Evolutionary conservation across 805 yeast genomes (phyloP).

Genomic region (Candida dajiaensis): DNA sequence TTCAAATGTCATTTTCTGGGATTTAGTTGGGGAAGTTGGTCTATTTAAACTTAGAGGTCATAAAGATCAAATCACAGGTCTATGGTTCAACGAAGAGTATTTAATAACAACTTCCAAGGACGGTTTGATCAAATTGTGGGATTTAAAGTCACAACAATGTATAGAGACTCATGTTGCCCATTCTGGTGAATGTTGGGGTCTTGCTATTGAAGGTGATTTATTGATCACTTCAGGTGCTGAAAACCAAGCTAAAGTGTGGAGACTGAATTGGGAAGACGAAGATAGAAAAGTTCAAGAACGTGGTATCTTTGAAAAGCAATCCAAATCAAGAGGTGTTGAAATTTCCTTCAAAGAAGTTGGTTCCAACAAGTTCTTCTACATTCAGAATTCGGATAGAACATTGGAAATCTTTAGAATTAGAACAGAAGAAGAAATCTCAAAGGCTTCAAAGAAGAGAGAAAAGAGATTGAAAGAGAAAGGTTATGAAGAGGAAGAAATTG

Average conservation of each 20-base stretch:
- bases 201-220: constrained; percentile 41
- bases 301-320: constrained; percentile 70
- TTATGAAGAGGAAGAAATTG: constrained; percentile 51
- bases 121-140: constrained; percentile 92
- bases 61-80: constrained; percentile 80
- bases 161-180: constrained; percentile 94
- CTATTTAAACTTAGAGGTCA: constrained; percentile 83
- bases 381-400: constrained; percentile 77
- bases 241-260: constrained; percentile 82
- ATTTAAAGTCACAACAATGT: constrained; percentile 80
- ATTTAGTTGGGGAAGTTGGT: constrained; percentile 88
- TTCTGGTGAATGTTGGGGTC: constrained; percentile 88
- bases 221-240: constrained; percentile 74
- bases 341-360: constrained; percentile 43
- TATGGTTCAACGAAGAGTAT: constrained; percentile 53
- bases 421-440: constrained; percentile 66
- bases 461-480: constrained; percentile 76
- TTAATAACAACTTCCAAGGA: constrained; percentile 78
- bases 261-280: constrained; percentile 31
- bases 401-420: constrained; percentile 77
- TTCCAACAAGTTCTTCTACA: constrained; percentile 44
- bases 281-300: constrained; percentile 49
- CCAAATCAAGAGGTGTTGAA: constrained; percentile 63
- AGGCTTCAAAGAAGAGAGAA: constrained; percentile 71
- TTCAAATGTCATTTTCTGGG: constrained; percentile 86